phyloP scores from a whole-genome alignment of 2,329 filamentous ascomycete genomes.

The Tolypocladium sp. region DNA sequence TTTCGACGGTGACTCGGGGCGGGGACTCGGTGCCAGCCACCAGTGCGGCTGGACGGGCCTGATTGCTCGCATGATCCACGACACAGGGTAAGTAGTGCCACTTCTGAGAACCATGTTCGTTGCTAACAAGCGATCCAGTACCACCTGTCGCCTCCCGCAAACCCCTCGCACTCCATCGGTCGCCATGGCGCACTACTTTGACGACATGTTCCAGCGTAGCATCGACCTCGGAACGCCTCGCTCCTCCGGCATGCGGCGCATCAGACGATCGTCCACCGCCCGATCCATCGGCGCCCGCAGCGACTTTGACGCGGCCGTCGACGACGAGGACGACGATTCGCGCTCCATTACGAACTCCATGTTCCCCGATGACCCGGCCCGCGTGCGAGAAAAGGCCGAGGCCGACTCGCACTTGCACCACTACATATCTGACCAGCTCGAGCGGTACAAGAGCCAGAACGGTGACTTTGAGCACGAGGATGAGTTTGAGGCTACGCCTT shows the following conservation, averaged over 20 bases:
- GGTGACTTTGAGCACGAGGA: slow-evolving; percentile 24
- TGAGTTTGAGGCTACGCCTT: slow-evolving; percentile 36
- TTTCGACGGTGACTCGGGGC: slow-evolving; percentile 86
- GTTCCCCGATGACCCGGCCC: slow-evolving; percentile 30
- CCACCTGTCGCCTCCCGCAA: slow-evolving; percentile 84
- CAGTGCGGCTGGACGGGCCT: slow-evolving; percentile 96
- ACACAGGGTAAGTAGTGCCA: slow-evolving; percentile 67
- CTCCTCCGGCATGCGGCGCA: slow-evolving; percentile 34
- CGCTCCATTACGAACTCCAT: slow-evolving; percentile 21
- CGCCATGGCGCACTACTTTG: slow-evolving; percentile 89
- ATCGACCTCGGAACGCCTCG: slow-evolving; percentile 26
- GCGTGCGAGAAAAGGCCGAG: slow-evolving; percentile 37
- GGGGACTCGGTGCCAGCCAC: slow-evolving; percentile 83
- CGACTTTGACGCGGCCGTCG: slow-evolving; percentile 55
- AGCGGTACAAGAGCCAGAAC: slow-evolving; percentile 46
- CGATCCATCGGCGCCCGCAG: slow-evolving; percentile 78
- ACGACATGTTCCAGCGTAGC: slow-evolving; percentile 64
- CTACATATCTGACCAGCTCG: slow-evolving; percentile 75
- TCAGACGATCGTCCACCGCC: slow-evolving; percentile 72
- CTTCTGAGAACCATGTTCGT: not conserved
- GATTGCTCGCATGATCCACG: slow-evolving; percentile 94
- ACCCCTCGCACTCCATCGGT: slow-evolving; percentile 81
- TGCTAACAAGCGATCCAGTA: slow-evolving; percentile 33
- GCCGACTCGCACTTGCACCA: slow-evolving; percentile 65
- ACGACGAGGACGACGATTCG: slow-evolving; percentile 33